A percentile compares a stretch with the other conserved stretches of the same genome.
Conservation (phyloP, 495 filamentous ascomycete genomes). For the Penicillium herquei region DNA sequence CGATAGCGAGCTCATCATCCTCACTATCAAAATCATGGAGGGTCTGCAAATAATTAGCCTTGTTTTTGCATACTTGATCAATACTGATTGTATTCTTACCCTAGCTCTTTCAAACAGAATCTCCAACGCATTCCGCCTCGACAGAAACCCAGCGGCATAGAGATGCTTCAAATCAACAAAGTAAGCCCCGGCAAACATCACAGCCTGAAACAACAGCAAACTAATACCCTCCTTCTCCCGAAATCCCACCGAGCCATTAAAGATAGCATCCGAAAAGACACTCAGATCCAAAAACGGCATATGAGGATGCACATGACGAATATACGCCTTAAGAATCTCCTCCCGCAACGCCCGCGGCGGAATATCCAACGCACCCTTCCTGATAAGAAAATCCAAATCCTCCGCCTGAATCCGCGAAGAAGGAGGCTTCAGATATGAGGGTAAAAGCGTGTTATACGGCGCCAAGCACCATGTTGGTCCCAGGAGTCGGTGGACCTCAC, state of each 20-base stretch:
- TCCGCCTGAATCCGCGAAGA: neutral
- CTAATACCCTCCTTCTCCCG: constrained; percentile 56
- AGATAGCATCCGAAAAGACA: constrained; percentile 57
- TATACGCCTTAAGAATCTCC: constrained; percentile 11
- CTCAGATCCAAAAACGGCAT: constrained; percentile 70
- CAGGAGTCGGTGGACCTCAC: constrained; percentile 12
- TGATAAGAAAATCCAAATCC: constrained; percentile 7
- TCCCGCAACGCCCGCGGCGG: neutral
- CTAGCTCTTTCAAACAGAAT: constrained; percentile 8
- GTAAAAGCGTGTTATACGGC: constrained; percentile 8
- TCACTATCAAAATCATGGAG: constrained; percentile 17
- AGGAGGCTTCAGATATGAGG: constrained; percentile 4
- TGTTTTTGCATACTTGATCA: too few species aligned
- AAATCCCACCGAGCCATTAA: constrained; percentile 33
- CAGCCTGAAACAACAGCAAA: constrained; percentile 66
- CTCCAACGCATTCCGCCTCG: constrained; percentile 8
- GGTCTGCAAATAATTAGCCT: neutral
- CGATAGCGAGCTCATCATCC: constrained; percentile 3
- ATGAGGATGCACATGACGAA: constrained; percentile 61
- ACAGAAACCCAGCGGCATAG: constrained; percentile 55
- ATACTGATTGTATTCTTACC: constrained; percentile 3
- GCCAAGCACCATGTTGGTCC: constrained; percentile 11
- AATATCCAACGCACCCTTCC: constrained; percentile 12
- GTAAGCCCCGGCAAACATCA: constrained; percentile 67
- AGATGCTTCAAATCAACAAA: constrained; percentile 65